phyloP scores from a whole-genome alignment of 805 yeast species.

The Debaryomyces hansenii region DNA sequence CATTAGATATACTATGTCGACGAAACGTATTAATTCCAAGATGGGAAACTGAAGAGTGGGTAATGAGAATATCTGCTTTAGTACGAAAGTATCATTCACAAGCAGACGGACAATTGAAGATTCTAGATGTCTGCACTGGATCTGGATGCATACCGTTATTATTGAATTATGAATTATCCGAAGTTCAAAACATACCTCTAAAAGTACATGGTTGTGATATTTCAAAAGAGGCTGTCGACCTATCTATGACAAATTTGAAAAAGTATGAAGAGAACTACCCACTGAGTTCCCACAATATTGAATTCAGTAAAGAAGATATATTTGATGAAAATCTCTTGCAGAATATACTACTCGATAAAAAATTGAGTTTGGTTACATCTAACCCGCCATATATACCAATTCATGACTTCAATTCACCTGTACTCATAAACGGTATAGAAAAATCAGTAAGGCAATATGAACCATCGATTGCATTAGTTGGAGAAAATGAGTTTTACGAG shows the following conservation, averaged over 20 bases:
- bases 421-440: constrained; percentile 45
- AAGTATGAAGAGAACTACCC: constrained; percentile 2
- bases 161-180: constrained; percentile 27
- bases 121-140: constrained; percentile 82
- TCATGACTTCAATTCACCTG: constrained; percentile 38
- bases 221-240: constrained; percentile 49
- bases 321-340: constrained; percentile 7
- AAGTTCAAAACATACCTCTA: neutral
- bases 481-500: constrained; percentile 68
- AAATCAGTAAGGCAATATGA: constrained; percentile 70
- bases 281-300: constrained; percentile 2
- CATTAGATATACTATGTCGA: constrained; percentile 56
- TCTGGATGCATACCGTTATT: constrained; percentile 80
- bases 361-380: constrained; percentile 61
- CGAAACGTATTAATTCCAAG: constrained; percentile 82
- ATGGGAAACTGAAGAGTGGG: constrained; percentile 97
- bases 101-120: constrained; percentile 13
- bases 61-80: constrained; percentile 36
- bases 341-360: neutral
- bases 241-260: constrained; percentile 49
- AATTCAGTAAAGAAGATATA: constrained; percentile 14
- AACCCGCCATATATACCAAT: constrained; percentile 88
- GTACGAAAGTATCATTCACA: neutral
- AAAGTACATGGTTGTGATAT: constrained; percentile 54
- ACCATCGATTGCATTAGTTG: constrained; percentile 78